Evolutionary conservation across 495 filamentous ascomycete species (phyloP).

Genomic region (Arthonia radiata): DNA sequence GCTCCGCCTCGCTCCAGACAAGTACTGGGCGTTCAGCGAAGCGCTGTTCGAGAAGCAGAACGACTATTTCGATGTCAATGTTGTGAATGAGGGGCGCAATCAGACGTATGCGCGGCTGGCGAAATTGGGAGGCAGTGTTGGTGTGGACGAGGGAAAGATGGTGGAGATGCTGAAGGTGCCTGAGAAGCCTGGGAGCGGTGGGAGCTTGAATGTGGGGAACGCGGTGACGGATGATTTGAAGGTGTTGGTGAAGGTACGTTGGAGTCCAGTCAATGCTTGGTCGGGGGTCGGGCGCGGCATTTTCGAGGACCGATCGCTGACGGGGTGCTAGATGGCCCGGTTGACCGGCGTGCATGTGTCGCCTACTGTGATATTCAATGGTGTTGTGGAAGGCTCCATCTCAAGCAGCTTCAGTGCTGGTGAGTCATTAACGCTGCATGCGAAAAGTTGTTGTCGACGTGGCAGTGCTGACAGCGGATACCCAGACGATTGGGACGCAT

Average conservation of each 20-base stretch:
- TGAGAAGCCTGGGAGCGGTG: conserved; percentile 34
- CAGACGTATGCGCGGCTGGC: conserved; percentile 58
- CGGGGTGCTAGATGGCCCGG: conserved; percentile 38
- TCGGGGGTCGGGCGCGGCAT: too few species aligned
- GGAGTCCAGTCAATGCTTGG: too few species aligned
- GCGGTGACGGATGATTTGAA: conserved; percentile 66
- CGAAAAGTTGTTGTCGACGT: too few species aligned
- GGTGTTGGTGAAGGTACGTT: conserved; percentile 47
- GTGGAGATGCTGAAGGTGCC: conserved; percentile 36
- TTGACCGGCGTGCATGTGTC: conserved; percentile 66
- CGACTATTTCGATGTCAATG: conserved; percentile 56
- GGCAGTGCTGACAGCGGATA: too few species aligned
- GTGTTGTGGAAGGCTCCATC: conserved; percentile 53
- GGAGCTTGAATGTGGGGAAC: conserved; percentile 52
- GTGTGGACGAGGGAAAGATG: conserved; percentile 38
- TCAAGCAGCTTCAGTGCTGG: conserved; percentile 52
- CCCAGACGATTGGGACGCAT: conserved; percentile 65
- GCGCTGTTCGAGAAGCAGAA: conserved; percentile 45
- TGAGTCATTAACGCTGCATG: too few species aligned
- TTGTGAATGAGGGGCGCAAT: conserved; percentile 64
- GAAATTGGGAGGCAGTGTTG: conserved; percentile 36
- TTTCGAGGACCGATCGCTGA: too few species aligned
- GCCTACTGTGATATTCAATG: conserved; percentile 74
- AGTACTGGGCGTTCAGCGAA: conserved; percentile 55
- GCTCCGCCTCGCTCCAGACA: conserved; percentile 33